These are phyloP conservation scores for Ceratocystis cubensis DNA, from an alignment of 2,329 filamentous ascomycete genomes.

Conservation along the genomic window DNA sequence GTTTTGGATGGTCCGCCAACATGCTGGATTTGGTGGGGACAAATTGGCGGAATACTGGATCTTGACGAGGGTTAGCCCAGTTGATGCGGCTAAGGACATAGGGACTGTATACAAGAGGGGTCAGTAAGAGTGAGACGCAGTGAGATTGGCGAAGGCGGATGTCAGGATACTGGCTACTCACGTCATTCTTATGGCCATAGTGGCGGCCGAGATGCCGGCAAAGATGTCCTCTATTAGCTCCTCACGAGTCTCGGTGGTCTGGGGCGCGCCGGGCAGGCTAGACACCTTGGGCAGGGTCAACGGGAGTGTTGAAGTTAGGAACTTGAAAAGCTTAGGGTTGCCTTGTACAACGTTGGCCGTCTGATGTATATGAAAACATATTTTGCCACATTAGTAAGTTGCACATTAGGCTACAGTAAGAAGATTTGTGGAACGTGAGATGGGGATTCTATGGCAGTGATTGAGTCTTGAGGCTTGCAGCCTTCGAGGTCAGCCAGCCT, in stretches of 20 bases:
- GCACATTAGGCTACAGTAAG: not conserved
- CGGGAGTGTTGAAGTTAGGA: constrained; percentile 40
- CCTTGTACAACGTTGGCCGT: constrained; percentile 39
- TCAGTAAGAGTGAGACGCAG: not conserved
- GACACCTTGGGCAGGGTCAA: constrained; percentile 34
- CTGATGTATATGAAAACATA: constrained; percentile 25
- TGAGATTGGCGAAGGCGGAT: not conserved
- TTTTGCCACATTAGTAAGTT: not conserved
- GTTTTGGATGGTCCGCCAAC: constrained; percentile 40
- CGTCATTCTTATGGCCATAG: constrained; percentile 50
- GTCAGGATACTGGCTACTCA: constrained; percentile 24
- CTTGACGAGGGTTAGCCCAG: constrained; percentile 45
- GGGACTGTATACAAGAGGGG: constrained; percentile 29
- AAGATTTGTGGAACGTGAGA: constrained; percentile 3
- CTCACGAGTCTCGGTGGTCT: constrained; percentile 27
- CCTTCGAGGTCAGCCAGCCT: too few relatives aligned
- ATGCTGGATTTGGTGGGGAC: constrained; percentile 43
- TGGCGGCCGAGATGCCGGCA: constrained; percentile 39
- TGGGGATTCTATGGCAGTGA: not conserved
- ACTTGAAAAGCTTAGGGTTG: constrained; percentile 34
- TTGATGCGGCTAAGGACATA: constrained; percentile 47
- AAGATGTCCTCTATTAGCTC: constrained; percentile 44
- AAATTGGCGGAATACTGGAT: constrained; percentile 49
- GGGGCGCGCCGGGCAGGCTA: too few relatives aligned
- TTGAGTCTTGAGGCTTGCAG: not conserved